Evolutionary conservation across 2,329 filamentous ascomycete genomes (phyloP).

Genomic region (Monascus ruber): DNA sequence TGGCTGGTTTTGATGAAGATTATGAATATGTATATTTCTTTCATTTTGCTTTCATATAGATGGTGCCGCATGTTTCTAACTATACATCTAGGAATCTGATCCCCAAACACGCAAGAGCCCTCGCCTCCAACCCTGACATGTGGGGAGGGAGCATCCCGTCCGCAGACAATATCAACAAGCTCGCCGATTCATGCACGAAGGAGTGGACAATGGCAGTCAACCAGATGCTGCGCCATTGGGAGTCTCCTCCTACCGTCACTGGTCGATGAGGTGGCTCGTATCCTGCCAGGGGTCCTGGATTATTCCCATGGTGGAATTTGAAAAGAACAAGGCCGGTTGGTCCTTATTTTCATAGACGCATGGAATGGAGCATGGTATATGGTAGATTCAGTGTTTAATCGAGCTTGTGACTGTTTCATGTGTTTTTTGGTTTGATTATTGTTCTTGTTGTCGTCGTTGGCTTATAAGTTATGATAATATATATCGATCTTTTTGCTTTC

Average conservation of each 20-base stretch:
- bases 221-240: slow-evolving; percentile 60
- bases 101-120: slow-evolving; percentile 46
- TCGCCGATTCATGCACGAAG: slow-evolving; percentile 50
- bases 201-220: slow-evolving; percentile 58
- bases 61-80: no score
- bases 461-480: no score
- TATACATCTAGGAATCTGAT: slow-evolving; percentile 43
- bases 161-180: slow-evolving; percentile 44
- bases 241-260: slow-evolving; percentile 42
- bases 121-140: slow-evolving; percentile 56
- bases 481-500: no score
- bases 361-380: no score
- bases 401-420: no score
- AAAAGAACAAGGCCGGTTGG: no score
- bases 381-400: no score
- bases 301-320: no score
- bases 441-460: no score
- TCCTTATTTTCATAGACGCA: no score
- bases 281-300: background rate
- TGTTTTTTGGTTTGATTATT: no score
- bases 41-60: background rate
- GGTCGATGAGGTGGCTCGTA: background rate
- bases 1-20: slow-evolving; percentile 62
- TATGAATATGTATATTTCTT: slow-evolving; percentile 46
- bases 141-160: slow-evolving; percentile 53